These are phyloP conservation scores for Pleurotus eryngii DNA, from an alignment of 768 basidiomycete species.

Conservation along the genomic window DNA sequence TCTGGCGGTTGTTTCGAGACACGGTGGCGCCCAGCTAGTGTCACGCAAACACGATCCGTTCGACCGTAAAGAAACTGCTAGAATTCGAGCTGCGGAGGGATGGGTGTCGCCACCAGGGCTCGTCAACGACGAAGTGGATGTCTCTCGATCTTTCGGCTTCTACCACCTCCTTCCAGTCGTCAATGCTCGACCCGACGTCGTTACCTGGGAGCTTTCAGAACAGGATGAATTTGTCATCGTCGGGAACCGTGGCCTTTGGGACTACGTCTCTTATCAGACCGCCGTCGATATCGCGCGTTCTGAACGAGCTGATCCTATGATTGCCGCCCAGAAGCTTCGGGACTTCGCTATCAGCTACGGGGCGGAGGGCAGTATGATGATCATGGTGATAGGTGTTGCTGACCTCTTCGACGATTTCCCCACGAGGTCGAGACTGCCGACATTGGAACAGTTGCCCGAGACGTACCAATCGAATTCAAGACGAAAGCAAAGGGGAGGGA, in stretches of 20 bases:
- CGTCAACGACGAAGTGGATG: constrained; percentile 88
- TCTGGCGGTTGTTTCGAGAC: constrained; percentile 79
- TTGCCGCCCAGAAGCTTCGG: constrained; percentile 93
- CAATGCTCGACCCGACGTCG: constrained; percentile 84
- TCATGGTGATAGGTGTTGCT: constrained; percentile 89
- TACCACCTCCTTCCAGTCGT: constrained; percentile 87
- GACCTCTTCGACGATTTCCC: constrained; percentile 60
- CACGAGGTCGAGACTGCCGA: constrained; percentile 42
- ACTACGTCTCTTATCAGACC: constrained; percentile 89
- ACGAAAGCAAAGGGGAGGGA: constrained; percentile 34
- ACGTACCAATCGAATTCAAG: constrained; percentile 10
- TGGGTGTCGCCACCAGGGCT: constrained; percentile 91
- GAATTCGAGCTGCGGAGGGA: constrained; percentile 91
- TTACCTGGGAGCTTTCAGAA: constrained; percentile 64
- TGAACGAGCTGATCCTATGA: constrained; percentile 56
- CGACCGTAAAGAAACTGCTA: constrained; percentile 74
- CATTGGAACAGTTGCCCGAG: constrained; percentile 40
- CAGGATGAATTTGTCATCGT: constrained; percentile 96
- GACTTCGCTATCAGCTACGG: constrained; percentile 98
- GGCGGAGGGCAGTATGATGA: constrained; percentile 90
- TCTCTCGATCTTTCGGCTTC: constrained; percentile 93
- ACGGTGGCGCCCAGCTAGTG: constrained; percentile 69
- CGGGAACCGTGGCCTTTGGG: constrained; percentile 91
- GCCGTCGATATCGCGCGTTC: constrained; percentile 93
- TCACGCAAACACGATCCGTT: constrained; percentile 88